Percentiles rank a stretch among this genome's conserved stretches.
Evolutionary conservation across 768 basidiomycete species (phyloP).

Genomic region (Termitomyces sp.): DNA sequence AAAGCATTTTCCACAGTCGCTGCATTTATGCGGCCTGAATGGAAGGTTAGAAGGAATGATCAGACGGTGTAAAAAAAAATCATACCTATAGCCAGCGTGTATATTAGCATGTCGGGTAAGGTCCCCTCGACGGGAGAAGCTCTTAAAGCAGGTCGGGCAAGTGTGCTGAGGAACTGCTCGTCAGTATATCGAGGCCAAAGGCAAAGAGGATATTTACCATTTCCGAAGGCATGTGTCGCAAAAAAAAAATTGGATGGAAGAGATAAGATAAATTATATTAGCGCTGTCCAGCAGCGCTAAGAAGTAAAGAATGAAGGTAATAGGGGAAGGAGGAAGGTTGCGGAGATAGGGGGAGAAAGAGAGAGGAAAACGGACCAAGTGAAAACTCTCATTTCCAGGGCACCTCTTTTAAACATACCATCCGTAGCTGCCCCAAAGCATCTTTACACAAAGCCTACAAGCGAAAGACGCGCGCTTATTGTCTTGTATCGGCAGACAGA

Average conservation of each 20-base stretch:
- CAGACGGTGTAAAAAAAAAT: neutral
- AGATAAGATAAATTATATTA: constrained; percentile 8
- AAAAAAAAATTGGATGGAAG: constrained; percentile 2
- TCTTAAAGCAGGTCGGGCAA: constrained; percentile 41
- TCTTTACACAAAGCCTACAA: constrained; percentile 14
- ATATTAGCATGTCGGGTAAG: constrained; percentile 48
- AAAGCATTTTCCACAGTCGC: constrained; percentile 49
- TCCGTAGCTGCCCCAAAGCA: constrained; percentile 2
- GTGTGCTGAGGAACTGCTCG: constrained; percentile 22
- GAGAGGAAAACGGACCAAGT: constrained; percentile 11
- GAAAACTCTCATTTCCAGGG: constrained; percentile 4
- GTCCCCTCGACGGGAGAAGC: constrained; percentile 55
- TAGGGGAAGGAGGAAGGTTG: constrained; percentile 11
- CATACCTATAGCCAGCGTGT: constrained; percentile 50
- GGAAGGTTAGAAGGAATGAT: neutral
- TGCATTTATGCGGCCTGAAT: constrained; percentile 47
- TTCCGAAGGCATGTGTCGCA: constrained; percentile 9
- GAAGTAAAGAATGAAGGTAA: constrained; percentile 8
- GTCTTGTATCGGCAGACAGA: constrained; percentile 6
- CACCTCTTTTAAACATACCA: constrained; percentile 11
- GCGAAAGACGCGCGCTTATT: constrained; percentile 14
- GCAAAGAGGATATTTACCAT: constrained; percentile 2
- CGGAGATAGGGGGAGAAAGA: constrained; percentile 10
- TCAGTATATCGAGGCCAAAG: neutral
- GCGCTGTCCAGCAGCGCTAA: constrained; percentile 25